Percentiles rank a stretch among this genome's conserved stretches.
These are phyloP conservation scores for Laguncularia racemosa DNA, from an alignment of 345 rosid genomes.

Conservation along the genomic window DNA sequence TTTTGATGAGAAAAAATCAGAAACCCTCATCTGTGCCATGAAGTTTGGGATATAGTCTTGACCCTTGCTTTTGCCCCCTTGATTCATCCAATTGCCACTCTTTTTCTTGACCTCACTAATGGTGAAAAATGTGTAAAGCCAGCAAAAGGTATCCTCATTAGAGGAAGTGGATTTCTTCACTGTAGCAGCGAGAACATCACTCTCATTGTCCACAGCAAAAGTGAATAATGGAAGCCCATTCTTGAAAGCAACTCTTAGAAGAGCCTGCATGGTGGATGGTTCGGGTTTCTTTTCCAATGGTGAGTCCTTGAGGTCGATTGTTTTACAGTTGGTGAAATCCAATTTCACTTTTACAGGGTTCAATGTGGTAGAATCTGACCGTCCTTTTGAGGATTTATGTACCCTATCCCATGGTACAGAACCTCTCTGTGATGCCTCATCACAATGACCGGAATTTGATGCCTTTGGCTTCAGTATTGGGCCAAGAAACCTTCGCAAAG, in stretches of 20 bases:
- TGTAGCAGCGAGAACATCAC: slow-evolving; percentile 74
- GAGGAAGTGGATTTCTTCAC: slow-evolving; percentile 31
- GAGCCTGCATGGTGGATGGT: slow-evolving; percentile 60
- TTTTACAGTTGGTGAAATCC: slow-evolving; percentile 25
- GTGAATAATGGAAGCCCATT: slow-evolving; percentile 81
- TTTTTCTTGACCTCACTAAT: slow-evolving; percentile 69
- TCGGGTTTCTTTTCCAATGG: slow-evolving; percentile 34
- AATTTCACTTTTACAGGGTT: slow-evolving; percentile 35
- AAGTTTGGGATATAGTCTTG: slow-evolving; percentile 57
- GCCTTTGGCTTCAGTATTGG: slow-evolving; percentile 64
- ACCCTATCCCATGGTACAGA: slow-evolving; percentile 24
- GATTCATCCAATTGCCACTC: slow-evolving; percentile 70
- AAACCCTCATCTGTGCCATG: slow-evolving; percentile 81
- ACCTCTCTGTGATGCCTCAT: slow-evolving; percentile 33
- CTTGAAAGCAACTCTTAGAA: slow-evolving; percentile 69
- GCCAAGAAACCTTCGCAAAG: slow-evolving; percentile 75
- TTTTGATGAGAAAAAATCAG: slow-evolving; percentile 31
- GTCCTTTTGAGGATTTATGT: slow-evolving; percentile 22
- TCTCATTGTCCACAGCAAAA: slow-evolving; percentile 74
- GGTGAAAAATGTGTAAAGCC: slow-evolving; percentile 68
- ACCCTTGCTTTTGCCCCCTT: slow-evolving; percentile 49
- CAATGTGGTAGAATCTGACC: slow-evolving; percentile 21
- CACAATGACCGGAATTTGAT: slow-evolving; percentile 25
- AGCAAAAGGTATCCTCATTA: slow-evolving; percentile 40
- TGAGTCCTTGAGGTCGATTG: slow-evolving; percentile 27